These are phyloP conservation scores for Isabelozyma gotoi DNA, from an alignment of 805 yeast species.

Conservation along the genomic window DNA sequence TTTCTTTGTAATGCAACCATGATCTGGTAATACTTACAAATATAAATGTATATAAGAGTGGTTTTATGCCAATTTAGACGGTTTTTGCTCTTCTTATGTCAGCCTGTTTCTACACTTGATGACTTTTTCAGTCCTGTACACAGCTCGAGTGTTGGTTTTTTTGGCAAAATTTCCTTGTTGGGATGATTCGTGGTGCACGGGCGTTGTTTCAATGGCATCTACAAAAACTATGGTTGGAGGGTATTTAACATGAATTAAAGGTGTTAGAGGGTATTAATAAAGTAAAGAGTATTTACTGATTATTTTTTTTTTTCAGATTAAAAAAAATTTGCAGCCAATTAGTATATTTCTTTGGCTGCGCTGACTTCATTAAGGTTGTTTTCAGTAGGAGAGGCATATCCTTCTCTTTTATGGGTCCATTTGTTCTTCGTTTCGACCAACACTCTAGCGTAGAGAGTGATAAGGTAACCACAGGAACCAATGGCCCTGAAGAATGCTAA, in stretches of 20 bases:
- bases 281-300: not conserved
- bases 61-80: no score
- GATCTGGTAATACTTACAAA: not conserved
- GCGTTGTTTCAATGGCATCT: no score
- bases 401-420: constrained; percentile 40
- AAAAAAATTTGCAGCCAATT: not conserved
- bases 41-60: not conserved
- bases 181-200: no score
- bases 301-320: no score
- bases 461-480: constrained; percentile 75
- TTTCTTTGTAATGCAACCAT: constrained; percentile 49
- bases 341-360: constrained; percentile 2
- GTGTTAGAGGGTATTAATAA: not conserved
- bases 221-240: no score
- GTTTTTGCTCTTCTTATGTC: not conserved
- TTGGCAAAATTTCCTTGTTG: not conserved
- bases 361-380: constrained; percentile 28
- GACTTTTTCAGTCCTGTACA: not conserved
- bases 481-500: constrained; percentile 78
- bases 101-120: not conserved
- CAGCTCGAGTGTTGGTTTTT: no score
- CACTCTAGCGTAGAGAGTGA: constrained; percentile 36
- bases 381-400: constrained; percentile 33
- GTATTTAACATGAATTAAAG: not conserved
- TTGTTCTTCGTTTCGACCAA: constrained; percentile 39